A percentile compares a stretch with the other conserved stretches of the same genome.
Conservation (phyloP, 2,329 filamentous ascomycete genomes). For the Ophiostoma australiae region DNA sequence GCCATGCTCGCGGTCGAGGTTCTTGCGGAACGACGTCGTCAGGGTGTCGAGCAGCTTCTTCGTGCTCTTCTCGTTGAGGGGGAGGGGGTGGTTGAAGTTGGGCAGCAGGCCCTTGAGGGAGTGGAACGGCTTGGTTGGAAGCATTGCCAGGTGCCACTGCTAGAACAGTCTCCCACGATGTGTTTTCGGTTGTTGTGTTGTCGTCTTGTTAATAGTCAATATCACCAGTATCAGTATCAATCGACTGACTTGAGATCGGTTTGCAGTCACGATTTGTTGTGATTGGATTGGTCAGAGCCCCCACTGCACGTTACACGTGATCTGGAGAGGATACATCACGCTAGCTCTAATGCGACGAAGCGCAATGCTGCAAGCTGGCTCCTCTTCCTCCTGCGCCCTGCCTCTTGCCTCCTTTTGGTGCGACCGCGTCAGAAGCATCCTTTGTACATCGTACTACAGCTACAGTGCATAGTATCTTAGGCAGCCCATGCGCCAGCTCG, state of each 20-base stretch:
- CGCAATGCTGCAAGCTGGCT: neutral
- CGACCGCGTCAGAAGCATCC: neutral
- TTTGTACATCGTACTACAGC: neutral
- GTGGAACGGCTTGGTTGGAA: slow-evolving; percentile 36
- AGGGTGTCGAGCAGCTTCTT: slow-evolving; percentile 52
- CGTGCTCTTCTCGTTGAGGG: slow-evolving; percentile 47
- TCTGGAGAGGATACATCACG: too few relatives aligned
- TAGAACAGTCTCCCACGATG: neutral
- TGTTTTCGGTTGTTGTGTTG: neutral
- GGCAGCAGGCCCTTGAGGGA: slow-evolving; percentile 42
- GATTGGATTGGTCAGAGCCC: slow-evolving; percentile 10
- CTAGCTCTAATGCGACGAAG: neutral
- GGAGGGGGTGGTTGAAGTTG: slow-evolving; percentile 49
- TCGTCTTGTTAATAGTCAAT: neutral
- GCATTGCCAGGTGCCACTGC: slow-evolving; percentile 31
- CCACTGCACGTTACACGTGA: slow-evolving; percentile 5
- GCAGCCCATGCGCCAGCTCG: neutral
- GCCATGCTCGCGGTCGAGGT: slow-evolving; percentile 56
- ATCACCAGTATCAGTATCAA: neutral
- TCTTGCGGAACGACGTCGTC: slow-evolving; percentile 53
- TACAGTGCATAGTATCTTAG: neutral
- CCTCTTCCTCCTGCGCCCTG: slow-evolving; percentile 13
- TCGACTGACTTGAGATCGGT: neutral
- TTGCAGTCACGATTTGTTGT: neutral
- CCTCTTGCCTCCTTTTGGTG: slow-evolving; percentile 12